These are phyloP conservation scores for Amaranthus hypochondriacus DNA, from an alignment of 148 eudicot species.

Conservation along the genomic window DNA sequence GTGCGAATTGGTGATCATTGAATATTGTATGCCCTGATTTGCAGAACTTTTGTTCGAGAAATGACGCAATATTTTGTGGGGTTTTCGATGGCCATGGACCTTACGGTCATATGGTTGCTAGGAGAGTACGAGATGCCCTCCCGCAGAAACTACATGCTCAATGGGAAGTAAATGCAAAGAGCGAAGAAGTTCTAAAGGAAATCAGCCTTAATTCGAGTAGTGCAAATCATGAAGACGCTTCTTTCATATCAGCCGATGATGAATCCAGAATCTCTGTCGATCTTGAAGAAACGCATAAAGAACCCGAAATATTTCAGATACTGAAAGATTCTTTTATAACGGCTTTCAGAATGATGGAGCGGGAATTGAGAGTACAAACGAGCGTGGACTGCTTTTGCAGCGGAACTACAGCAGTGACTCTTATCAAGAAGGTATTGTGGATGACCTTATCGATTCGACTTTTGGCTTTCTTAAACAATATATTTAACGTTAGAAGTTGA, in stretches of 20 bases:
- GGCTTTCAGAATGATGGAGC: conserved; percentile 86
- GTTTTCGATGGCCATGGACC: conserved; percentile 98
- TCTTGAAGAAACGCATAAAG: conserved; percentile 45
- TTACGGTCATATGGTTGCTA: conserved; percentile 91
- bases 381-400: conserved; percentile 91
- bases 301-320: conserved; percentile 55
- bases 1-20: neutral
- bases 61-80: conserved; percentile 82
- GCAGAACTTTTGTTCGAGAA: conserved; percentile 83
- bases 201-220: conserved; percentile 48
- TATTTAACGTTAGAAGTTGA: conserved; percentile 3
- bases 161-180: conserved; percentile 67
- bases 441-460: neutral
- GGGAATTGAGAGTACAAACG: conserved; percentile 64
- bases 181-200: conserved; percentile 61
- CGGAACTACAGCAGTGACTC: conserved; percentile 94
- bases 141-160: conserved; percentile 73
- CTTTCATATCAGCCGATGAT: conserved; percentile 53
- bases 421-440: conserved; percentile 70
- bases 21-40: conserved; percentile 14
- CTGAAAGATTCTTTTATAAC: conserved; percentile 79
- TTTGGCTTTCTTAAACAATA: neutral
- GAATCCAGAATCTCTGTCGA: conserved; percentile 44
- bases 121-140: conserved; percentile 83
- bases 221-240: conserved; percentile 53